Percentiles rank a stretch among this genome's conserved stretches.
Evolutionary conservation across 768 basidiomycete species (phyloP).

Genomic region (button mushroom (Agaricus bisporus)): DNA sequence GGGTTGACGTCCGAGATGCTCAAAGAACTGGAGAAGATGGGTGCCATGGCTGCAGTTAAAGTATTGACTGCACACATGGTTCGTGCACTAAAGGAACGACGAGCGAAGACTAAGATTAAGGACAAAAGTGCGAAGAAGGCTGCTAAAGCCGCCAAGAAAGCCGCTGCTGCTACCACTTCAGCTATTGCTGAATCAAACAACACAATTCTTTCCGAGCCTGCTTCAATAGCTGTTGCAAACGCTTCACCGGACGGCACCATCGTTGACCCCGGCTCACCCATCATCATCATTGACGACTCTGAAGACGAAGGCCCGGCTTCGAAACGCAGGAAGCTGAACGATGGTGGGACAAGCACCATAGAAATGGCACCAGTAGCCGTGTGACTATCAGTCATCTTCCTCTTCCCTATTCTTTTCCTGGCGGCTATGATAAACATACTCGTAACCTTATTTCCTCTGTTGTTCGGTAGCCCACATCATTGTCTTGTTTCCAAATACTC

Average conservation of each 20-base stretch:
- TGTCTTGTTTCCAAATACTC: neutral
- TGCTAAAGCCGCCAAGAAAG: conserved; percentile 22
- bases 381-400: neutral
- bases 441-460: neutral
- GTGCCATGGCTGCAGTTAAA: conserved; percentile 74
- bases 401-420: neutral
- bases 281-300: conserved; percentile 57
- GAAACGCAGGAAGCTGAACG: conserved; percentile 52
- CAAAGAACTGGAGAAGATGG: conserved; percentile 70
- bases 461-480: neutral
- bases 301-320: conserved; percentile 47
- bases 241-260: conserved; percentile 13
- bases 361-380: neutral
- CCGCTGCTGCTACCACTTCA: conserved; percentile 1
- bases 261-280: conserved; percentile 41
- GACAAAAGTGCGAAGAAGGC: conserved; percentile 29
- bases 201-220: conserved; percentile 23
- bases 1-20: conserved; percentile 70
- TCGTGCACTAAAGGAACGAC: conserved; percentile 72
- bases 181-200: neutral
- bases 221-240: conserved; percentile 11
- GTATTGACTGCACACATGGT: conserved; percentile 84
- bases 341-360: conserved; percentile 12
- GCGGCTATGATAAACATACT: neutral
- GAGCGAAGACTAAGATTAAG: conserved; percentile 39